Percentiles rank a stretch among this genome's conserved stretches.
phyloP scores from a whole-genome alignment of 2,329 filamentous ascomycete species.

The Ceratocystis colombiana region DNA sequence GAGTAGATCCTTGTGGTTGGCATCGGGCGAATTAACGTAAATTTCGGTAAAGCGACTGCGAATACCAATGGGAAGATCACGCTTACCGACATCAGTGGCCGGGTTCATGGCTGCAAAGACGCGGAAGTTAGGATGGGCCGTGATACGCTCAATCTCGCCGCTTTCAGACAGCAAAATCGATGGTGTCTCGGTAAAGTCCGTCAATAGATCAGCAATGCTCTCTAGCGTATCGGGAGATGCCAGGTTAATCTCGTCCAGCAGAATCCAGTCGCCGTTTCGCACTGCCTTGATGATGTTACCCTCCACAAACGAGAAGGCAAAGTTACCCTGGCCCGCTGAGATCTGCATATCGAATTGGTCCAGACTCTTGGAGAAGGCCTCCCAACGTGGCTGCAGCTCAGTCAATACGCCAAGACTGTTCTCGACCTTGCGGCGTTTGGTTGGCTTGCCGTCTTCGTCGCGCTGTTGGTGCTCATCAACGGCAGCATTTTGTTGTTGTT shows the following conservation, averaged over 20 bases:
- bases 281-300: constrained; percentile 95
- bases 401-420: constrained; percentile 56
- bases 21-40: constrained; percentile 85
- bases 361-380: constrained; percentile 62
- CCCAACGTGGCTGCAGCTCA: constrained; percentile 60
- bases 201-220: constrained; percentile 79
- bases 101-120: constrained; percentile 99
- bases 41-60: constrained; percentile 91
- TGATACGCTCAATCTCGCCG: constrained; percentile 80
- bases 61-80: constrained; percentile 79
- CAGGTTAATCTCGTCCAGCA: constrained; percentile 94
- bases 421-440: constrained; percentile 48
- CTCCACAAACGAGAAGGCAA: constrained; percentile 93
- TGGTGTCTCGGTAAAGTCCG: constrained; percentile 59
- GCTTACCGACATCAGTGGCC: constrained; percentile 92
- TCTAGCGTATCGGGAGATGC: constrained; percentile 91
- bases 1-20: constrained; percentile 73
- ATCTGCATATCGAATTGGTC: constrained; percentile 73
- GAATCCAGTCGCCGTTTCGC: constrained; percentile 90
- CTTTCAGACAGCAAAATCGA: constrained; percentile 88
- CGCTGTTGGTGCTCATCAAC: constrained; percentile 30
- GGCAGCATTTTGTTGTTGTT: too few species aligned
- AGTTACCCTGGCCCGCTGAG: constrained; percentile 45
- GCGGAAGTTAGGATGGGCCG: constrained; percentile 83
- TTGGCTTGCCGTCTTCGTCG: constrained; percentile 44